phyloP scores from a whole-genome alignment of 352 stramenopile genomes.

The Phytophthora idaei region DNA sequence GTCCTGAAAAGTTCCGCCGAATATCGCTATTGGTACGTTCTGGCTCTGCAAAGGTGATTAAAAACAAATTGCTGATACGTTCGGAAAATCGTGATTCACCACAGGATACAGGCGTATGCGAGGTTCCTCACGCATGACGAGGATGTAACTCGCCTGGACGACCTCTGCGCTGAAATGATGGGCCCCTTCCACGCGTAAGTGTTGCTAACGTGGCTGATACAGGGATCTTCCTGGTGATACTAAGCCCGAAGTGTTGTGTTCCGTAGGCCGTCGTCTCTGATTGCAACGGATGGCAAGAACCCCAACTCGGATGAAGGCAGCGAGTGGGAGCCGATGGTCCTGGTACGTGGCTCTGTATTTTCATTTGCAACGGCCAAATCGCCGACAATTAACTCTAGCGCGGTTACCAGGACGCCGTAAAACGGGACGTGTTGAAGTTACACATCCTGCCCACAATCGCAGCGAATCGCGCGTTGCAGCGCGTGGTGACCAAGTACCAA shows the following conservation, averaged over 20 bases:
- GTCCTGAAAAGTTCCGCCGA: slow-evolving; percentile 73
- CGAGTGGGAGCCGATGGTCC: slow-evolving; percentile 48
- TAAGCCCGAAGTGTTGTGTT: slow-evolving; percentile 6
- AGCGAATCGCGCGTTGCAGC: slow-evolving; percentile 80
- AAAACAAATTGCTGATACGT: background rate
- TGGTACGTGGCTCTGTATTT: slow-evolving; percentile 40
- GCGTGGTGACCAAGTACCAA: slow-evolving; percentile 84
- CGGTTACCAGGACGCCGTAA: slow-evolving; percentile 54
- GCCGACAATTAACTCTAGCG: slow-evolving; percentile 17
- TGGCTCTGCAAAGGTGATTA: background rate
- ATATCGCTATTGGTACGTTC: slow-evolving; percentile 84
- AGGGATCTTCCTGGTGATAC: background rate
- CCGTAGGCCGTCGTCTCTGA: slow-evolving; percentile 24
- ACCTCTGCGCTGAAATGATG: slow-evolving; percentile 80
- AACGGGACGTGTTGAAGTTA: slow-evolving; percentile 77
- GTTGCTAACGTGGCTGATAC: slow-evolving; percentile 1
- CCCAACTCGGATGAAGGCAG: slow-evolving; percentile 6
- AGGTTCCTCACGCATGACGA: slow-evolving; percentile 83
- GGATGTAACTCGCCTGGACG: slow-evolving; percentile 75
- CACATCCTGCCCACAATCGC: slow-evolving; percentile 82
- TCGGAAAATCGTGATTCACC: background rate
- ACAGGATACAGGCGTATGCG: slow-evolving; percentile 83
- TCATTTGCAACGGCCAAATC: slow-evolving; percentile 16
- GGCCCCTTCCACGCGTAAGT: slow-evolving; percentile 71
- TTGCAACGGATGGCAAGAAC: slow-evolving; percentile 1